Base-by-base conservation (phyloP, 441 rosid species). In the Metrosideros polymorpha region DNA sequence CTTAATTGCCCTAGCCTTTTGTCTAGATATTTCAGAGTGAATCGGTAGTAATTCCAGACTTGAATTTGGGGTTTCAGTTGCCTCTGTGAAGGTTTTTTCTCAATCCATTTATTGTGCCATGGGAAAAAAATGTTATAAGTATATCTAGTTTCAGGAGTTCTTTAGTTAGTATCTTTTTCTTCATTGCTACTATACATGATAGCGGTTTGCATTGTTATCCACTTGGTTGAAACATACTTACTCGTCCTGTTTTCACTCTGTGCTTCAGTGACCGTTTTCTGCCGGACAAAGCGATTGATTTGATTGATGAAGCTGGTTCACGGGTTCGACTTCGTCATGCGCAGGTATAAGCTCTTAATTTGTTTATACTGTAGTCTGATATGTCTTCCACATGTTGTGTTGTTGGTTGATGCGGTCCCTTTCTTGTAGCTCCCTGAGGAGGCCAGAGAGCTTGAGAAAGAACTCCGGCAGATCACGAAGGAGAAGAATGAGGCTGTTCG, bases 251-350 rank as follows among this genome's bases (percentile, higher is more conserved):
- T 71, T 71, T 71, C 79, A 43, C 43, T 25, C 19, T 87, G 39
- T 75, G 42, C 76, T 90, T 82, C 91, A 98, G 99, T 93, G 99
- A 96, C 87, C 98, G 98, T 43, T 98, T 98, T 91, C 95, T 98
- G 66, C 99, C 99, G 10, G 99, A 98, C 89, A 98, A 98, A 91
- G 99, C 99, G 9, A 98, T 98, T 83, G 99, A 98, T 90, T 92
- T 98, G 96, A 91, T 98, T 82, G 99, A 98, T 92, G 99, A 98
- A 92, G 99, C 99, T 86, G 99, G 99, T 85, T 98, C 99, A 89
- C 95, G 99, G 50, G 99, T 98, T 90, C 94, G 98, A 30, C 96
- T 98, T 88, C 98, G 95, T 84, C 98, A 98, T 90, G 98, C 96
- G 77, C 97, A 95, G 98, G 99, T 93, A 83, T 47, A 87, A 66